Percentiles rank a stretch among this genome's conserved stretches.
Evolutionary conservation across 1,284 basidiomycete species (phyloP).

Genomic region (Melampsora americana): DNA sequence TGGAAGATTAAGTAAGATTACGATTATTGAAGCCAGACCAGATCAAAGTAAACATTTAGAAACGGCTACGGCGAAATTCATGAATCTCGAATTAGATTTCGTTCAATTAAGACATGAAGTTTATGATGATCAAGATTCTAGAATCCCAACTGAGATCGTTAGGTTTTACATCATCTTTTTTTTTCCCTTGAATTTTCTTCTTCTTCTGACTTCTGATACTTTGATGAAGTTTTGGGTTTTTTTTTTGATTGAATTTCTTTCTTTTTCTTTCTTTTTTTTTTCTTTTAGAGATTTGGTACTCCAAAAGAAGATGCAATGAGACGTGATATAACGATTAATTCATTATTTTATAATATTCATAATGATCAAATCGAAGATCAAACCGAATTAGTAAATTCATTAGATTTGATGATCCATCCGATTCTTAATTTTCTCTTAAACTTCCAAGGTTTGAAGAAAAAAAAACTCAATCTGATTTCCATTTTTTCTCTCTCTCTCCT

Average conservation of each 20-base stretch:
- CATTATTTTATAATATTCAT: constrained; percentile 95
- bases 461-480: not conserved
- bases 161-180: not conserved
- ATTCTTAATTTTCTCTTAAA: not conserved
- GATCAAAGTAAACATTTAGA: constrained; percentile 98
- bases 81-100: constrained; percentile 84
- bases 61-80: constrained; percentile 82
- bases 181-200: not conserved
- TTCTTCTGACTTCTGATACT: not conserved
- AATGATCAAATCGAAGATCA: constrained; percentile 82
- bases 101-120: constrained; percentile 86
- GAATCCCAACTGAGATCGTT: constrained; percentile 80
- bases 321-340: constrained; percentile 91
- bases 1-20: constrained; percentile 54
- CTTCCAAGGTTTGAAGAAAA: not conserved
- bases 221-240: not conserved
- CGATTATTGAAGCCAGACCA: constrained; percentile 88
- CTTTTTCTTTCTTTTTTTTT: not conserved
- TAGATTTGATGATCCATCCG: not conserved
- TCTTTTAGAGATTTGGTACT: constrained; percentile 75
- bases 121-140: constrained; percentile 70
- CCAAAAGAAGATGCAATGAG: constrained; percentile 85
- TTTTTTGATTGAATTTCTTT: constrained; percentile 23
- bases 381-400: constrained; percentile 65
- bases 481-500: constrained; percentile 31